phyloP scores from a whole-genome alignment of 2,329 filamentous ascomycete species.

The Alternaria ethzedia region DNA sequence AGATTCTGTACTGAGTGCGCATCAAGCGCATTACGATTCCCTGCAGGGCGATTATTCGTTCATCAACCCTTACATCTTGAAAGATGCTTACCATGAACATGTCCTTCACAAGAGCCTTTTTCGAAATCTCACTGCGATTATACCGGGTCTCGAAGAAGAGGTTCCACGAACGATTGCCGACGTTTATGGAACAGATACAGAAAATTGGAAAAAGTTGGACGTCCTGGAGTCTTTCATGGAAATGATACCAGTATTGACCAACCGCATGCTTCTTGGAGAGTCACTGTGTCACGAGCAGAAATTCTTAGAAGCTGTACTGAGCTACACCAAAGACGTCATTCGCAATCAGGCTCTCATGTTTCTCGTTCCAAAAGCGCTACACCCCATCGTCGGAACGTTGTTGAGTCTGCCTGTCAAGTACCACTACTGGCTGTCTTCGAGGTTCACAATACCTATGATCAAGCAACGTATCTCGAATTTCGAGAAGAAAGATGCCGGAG shows the following conservation, averaged over 20 bases:
- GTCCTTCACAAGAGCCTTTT: constrained; percentile 52
- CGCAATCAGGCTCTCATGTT: constrained; percentile 48
- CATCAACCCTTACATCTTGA: constrained; percentile 42
- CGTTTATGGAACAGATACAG: constrained; percentile 47
- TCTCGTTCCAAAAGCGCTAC: constrained; percentile 56
- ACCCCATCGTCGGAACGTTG: constrained; percentile 58
- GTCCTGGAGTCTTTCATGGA: constrained; percentile 45
- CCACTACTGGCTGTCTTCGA: constrained; percentile 55
- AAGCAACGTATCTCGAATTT: constrained; percentile 57
- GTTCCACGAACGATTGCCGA: constrained; percentile 41
- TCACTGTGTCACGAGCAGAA: constrained; percentile 55
- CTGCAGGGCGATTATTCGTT: constrained; percentile 51
- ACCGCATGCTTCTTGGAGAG: constrained; percentile 54
- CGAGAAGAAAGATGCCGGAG: constrained; percentile 49
- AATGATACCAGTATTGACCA: constrained; percentile 51
- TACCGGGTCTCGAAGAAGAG: constrained; percentile 50
- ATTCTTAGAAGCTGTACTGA: constrained; percentile 57
- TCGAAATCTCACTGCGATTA: constrained; percentile 46
- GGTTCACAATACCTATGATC: constrained; percentile 57
- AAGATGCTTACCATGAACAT: constrained; percentile 51
- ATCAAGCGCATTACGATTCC: constrained; percentile 47
- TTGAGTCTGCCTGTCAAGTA: constrained; percentile 55
- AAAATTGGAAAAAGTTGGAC: constrained; percentile 46
- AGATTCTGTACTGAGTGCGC: constrained; percentile 48
- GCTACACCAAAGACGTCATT: constrained; percentile 59